A percentile compares a stretch with the other conserved stretches of the same genome.
These are phyloP conservation scores for Hyaloperonospora brassicae DNA, from an alignment of 352 stramenopile genomes.

Conservation along the genomic window DNA sequence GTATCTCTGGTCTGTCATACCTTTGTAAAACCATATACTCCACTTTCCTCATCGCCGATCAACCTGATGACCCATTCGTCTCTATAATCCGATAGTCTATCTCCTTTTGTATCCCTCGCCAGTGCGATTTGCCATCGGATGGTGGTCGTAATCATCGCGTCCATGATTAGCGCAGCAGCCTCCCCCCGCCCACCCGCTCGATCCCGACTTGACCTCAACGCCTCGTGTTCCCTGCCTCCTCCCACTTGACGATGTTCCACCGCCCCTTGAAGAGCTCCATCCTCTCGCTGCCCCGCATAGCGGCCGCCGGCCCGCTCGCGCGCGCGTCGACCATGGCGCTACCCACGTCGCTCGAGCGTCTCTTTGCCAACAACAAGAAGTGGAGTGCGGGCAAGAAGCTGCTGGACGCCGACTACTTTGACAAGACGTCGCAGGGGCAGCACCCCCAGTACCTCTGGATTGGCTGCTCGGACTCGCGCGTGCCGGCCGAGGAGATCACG, in stretches of 20 bases:
- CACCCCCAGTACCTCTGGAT: constrained; percentile 86
- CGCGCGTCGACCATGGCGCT: constrained; percentile 24
- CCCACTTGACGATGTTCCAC: constrained; percentile 16
- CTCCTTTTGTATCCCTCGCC: no score
- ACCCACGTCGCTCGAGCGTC: constrained; percentile 44
- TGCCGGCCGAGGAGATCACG: constrained; percentile 81
- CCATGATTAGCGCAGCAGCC: no score
- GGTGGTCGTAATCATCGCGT: no score
- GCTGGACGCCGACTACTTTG: constrained; percentile 70
- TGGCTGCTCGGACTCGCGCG: constrained; percentile 81
- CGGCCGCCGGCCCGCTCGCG: constrained; percentile 9
- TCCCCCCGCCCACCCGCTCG: no score
- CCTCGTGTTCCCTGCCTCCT: no score
- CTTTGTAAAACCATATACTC: no score
- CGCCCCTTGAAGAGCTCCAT: constrained; percentile 21
- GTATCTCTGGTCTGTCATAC: no score
- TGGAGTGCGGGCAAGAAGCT: constrained; percentile 67
- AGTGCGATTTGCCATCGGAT: no score
- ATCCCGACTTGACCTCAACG: no score
- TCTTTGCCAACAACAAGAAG: constrained; percentile 71
- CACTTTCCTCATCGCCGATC: no score
- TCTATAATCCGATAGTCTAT: no score
- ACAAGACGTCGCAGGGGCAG: constrained; percentile 61
- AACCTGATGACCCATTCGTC: no score
- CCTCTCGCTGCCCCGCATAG: constrained; percentile 21